A percentile compares a stretch with the other conserved stretches of the same genome.
Evolutionary conservation across 2,329 filamentous ascomycete genomes (phyloP).

Genomic region (Gaeumannomyces sp.): DNA sequence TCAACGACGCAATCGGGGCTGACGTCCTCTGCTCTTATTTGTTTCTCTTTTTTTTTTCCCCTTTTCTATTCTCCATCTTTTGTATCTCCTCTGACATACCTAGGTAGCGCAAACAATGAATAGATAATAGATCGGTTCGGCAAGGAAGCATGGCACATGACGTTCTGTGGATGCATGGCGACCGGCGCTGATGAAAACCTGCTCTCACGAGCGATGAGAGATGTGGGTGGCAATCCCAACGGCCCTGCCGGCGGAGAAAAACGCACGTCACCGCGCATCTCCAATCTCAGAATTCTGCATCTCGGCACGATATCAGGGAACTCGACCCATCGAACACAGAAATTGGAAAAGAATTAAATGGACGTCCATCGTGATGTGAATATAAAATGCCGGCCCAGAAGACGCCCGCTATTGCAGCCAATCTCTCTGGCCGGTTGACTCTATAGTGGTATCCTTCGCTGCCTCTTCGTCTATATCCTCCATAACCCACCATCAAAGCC

Average conservation of each 20-base stretch:
- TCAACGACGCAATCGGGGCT: neutral
- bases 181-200: neutral
- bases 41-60: neutral
- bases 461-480: no score
- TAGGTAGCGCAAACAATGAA: neutral
- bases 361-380: neutral
- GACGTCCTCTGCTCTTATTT: neutral
- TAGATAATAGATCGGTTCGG: neutral
- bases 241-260: neutral
- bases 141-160: neutral
- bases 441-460: no score
- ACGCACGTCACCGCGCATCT: neutral
- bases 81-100: neutral
- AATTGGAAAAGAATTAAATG: no score
- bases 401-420: neutral
- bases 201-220: neutral
- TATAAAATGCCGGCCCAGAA: neutral
- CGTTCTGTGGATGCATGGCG: neutral
- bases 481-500: no score
- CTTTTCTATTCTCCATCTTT: neutral
- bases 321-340: no score
- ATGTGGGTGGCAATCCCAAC: neutral
- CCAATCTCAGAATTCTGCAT: neutral
- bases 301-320: neutral
- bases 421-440: no score